Percentiles rank a stretch among this genome's conserved stretches.
Evolutionary conservation across 768 basidiomycete genomes (phyloP).

Genomic region (Mycena venus): DNA sequence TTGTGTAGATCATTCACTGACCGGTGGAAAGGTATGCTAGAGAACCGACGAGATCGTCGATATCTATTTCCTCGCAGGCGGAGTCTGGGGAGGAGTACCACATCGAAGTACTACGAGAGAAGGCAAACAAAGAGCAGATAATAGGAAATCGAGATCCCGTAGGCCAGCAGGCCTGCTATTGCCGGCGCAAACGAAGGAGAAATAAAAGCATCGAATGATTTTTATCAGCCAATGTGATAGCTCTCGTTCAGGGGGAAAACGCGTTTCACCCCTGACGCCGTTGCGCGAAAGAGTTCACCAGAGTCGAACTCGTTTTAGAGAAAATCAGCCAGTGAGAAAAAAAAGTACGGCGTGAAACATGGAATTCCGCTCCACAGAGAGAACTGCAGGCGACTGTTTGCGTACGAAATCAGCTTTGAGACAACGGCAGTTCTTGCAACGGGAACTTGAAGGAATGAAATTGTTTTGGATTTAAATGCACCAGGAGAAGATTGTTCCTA

Average conservation of each 20-base stretch:
- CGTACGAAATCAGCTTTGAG: no score
- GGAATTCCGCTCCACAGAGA: no score
- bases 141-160: background rate
- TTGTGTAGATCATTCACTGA: background rate
- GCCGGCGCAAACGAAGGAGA: background rate
- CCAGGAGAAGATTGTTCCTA: no score
- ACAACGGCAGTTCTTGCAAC: no score
- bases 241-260: background rate
- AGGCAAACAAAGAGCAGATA: background rate
- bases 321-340: background rate
- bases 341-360: no score
- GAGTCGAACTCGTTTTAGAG: background rate
- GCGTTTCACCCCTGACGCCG: background rate
- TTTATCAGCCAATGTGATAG: background rate
- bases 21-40: background rate
- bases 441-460: no score
- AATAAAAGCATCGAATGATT: background rate
- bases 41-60: no score
- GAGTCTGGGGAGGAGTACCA: no score
- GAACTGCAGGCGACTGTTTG: no score
- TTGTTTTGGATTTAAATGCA: no score
- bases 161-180: background rate
- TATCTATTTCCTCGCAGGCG: no score
- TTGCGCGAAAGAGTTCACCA: background rate
- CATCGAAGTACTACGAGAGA: background rate